A percentile compares a stretch with the other conserved stretches of the same genome.
Conservation (phyloP, 2,329 filamentous ascomycete species). For the Penicillium digitatum region DNA sequence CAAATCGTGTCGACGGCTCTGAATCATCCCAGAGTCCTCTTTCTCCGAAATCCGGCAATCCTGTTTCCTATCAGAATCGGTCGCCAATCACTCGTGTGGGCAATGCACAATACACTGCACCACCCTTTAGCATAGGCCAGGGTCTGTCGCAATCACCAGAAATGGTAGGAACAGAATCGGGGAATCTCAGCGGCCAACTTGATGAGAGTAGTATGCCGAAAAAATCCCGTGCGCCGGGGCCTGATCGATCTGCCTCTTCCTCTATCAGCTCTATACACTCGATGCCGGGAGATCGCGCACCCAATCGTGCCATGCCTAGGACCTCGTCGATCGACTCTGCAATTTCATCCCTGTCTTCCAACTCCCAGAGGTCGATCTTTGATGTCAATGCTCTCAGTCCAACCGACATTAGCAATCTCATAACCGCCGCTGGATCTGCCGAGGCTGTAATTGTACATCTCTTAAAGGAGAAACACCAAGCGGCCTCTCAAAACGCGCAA, state of each 20-base stretch:
- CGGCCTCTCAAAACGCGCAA: conserved; percentile 83
- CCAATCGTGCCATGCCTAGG: conserved; percentile 53
- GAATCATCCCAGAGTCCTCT: conserved; percentile 26
- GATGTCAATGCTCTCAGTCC: conserved; percentile 55
- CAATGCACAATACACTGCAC: conserved; percentile 31
- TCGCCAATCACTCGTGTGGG: conserved; percentile 24
- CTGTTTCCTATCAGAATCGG: conserved; percentile 21
- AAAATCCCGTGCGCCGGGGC: conserved; percentile 25
- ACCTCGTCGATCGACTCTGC: conserved; percentile 91
- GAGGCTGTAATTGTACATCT: conserved; percentile 86
- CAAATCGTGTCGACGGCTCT: conserved; percentile 19
- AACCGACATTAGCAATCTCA: conserved; percentile 73
- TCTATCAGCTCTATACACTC: conserved; percentile 32
- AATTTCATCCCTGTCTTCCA: conserved; percentile 69
- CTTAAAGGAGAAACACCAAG: conserved; percentile 84
- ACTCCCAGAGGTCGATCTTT: conserved; percentile 56
- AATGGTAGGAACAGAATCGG: conserved; percentile 14
- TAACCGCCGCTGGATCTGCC: conserved; percentile 79
- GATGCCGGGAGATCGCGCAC: conserved; percentile 28
- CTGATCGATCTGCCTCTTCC: conserved; percentile 30
- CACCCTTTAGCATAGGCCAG: conserved; percentile 23
- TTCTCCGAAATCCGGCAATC: conserved; percentile 24
- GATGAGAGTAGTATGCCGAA: conserved; percentile 26
- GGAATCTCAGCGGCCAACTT: conserved; percentile 22
- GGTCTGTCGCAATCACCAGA: conserved; percentile 18